Conservation (phyloP, 768 basidiomycete genomes). For the Leucosporidium creatinivorum region DNA sequence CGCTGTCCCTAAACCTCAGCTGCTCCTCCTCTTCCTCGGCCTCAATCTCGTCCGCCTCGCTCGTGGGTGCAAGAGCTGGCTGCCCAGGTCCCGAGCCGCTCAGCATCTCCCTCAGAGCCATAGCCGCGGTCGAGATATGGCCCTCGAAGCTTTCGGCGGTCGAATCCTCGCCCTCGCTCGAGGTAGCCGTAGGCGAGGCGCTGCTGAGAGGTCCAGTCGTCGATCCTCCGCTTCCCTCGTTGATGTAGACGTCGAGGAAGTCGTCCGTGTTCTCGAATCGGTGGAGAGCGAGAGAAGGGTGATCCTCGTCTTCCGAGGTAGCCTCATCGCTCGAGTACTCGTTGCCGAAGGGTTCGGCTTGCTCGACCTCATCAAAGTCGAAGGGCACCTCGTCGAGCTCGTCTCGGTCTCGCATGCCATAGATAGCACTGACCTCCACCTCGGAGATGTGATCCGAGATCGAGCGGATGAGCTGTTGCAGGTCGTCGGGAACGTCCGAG, state of each 20-base stretch:
- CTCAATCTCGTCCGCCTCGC: neutral
- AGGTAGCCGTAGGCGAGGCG: neutral
- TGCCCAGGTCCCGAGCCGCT: neutral
- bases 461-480: slow-evolving; percentile 15
- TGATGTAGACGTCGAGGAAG: neutral
- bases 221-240: too few species aligned
- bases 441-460: slow-evolving; percentile 29
- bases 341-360: neutral
- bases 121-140: slow-evolving; percentile 12
- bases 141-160: slow-evolving; percentile 20
- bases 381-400: slow-evolving; percentile 7
- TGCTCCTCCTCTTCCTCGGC: slow-evolving; percentile 7
- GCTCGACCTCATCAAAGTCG: neutral
- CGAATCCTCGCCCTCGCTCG: neutral
- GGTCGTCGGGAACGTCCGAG: slow-evolving; percentile 18
- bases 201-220: neutral
- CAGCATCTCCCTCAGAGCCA: slow-evolving; percentile 12
- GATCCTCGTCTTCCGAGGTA: neutral
- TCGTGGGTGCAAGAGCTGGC: neutral
- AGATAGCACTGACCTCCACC: slow-evolving; percentile 3
- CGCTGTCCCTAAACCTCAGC: slow-evolving; percentile 7
- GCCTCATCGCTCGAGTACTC: neutral
- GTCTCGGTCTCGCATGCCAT: neutral
- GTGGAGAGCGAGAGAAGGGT: neutral
- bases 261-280: neutral